Evolutionary conservation across 495 filamentous ascomycete genomes (phyloP).

Genomic region (Hypoxylon trugodes): DNA sequence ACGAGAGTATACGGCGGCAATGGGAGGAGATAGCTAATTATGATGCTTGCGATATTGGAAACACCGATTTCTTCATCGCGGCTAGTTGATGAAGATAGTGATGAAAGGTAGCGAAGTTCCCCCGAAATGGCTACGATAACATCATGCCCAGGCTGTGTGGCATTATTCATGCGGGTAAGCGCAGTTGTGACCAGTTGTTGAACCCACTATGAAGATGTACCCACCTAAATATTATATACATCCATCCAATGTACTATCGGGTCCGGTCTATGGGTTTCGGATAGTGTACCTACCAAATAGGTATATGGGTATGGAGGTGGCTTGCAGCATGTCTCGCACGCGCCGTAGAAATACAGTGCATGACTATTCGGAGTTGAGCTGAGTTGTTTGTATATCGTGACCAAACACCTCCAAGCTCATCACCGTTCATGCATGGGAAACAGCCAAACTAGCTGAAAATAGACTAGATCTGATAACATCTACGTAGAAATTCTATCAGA

Average conservation of each 20-base stretch:
- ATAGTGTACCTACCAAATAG: too few species aligned
- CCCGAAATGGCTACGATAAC: constrained; percentile 12
- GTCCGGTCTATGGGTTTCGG: too few species aligned
- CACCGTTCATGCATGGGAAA: not conserved
- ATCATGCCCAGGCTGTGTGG: not conserved
- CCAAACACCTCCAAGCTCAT: not conserved
- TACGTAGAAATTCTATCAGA: not conserved
- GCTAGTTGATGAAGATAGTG: constrained; percentile 1
- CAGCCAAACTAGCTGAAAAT: constrained; percentile 3
- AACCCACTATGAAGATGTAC: not conserved
- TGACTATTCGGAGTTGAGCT: not conserved
- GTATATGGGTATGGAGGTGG: constrained; percentile 2
- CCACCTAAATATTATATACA: too few species aligned
- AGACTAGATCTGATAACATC: not conserved
- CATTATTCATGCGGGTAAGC: constrained; percentile 10
- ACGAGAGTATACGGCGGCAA: not conserved
- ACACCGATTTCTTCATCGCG: constrained; percentile 4
- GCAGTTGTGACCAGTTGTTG: not conserved
- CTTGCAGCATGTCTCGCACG: constrained; percentile 3
- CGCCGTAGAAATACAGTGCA: not conserved
- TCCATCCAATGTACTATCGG: too few species aligned
- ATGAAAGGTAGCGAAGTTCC: not conserved
- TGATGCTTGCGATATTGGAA: not conserved
- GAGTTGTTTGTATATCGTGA: too few species aligned
- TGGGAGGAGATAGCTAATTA: not conserved